Evolutionary conservation across 768 basidiomycete genomes (phyloP), one percentile per base, ranked within the genome.

Genomic region (Cubamyces sp.): DNA sequence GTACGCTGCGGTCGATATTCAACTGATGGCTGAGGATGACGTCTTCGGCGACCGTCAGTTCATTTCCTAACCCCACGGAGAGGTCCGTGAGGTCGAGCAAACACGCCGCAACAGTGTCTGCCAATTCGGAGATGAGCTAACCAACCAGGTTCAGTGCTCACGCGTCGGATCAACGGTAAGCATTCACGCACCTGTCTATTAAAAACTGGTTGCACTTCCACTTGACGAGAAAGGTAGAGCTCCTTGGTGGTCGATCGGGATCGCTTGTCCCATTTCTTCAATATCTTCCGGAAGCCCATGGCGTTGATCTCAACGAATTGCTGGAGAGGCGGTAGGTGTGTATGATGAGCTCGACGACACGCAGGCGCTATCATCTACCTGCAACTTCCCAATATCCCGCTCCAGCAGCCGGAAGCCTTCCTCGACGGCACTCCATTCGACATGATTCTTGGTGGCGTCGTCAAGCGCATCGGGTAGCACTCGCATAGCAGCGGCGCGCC

Each of bases 241-340:
- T 99, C 97, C 72, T 95, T 98, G n/a, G 92, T 98, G 21, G 89
- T 87, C 1, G 92, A 94, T 45, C 88, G 97, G 40, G 94, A 94
- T 49, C 94, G 85, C 76, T 98, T 99, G 76, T 98, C 97, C 83
- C 94, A 99, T 74, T 99, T 99, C 73, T 99, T 98, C 64, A 98
- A 76, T 50, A 98, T 98, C 74, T 98, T 98, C 47, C 96, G 86
- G 74, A 98, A 98, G 3, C 95, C 97, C 11, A 88, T 94, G 6
- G 91, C 97, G 73, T 98, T 99, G 70, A 97, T 91, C 76, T 98
- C 97, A 64, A 99, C 87, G 70, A 96, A 99, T 84, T 94, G 91
- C 94, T 96, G 66, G 16, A 59, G 46, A 48, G 54, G 66, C 66
- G 59, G 64, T 55, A n/a, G 30, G 59, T 62, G 56, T 53, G 60